Evolutionary conservation across 441 rosid genomes (phyloP).

Genomic region (Croton laevigatus): DNA sequence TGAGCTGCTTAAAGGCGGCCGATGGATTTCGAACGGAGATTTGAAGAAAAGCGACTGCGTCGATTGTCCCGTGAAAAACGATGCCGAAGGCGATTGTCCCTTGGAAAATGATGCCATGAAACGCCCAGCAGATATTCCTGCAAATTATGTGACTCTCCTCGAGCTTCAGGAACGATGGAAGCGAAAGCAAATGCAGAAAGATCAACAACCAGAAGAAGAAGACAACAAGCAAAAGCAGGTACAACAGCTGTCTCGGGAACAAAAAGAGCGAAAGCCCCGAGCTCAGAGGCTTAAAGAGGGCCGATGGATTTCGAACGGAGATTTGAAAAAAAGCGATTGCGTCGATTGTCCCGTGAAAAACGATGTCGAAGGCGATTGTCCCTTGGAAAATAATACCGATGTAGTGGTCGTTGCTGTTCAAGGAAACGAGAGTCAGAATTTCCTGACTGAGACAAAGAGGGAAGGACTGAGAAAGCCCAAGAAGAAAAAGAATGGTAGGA

Average conservation of each 20-base stretch:
- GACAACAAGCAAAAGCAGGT: not conserved
- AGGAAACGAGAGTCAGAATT: slow-evolving; percentile 10
- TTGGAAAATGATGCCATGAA: slow-evolving; percentile 31
- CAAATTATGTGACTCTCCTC: slow-evolving; percentile 39
- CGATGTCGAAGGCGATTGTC: not conserved
- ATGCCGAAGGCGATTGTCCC: too few relatives aligned
- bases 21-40: not conserved
- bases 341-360: not conserved
- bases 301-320: not conserved
- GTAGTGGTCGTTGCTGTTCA: not conserved
- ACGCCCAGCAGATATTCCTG: slow-evolving; percentile 24
- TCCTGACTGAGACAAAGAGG: not conserved
- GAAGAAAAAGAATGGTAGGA: not conserved
- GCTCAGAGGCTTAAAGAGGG: not conserved
- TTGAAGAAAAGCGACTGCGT: not conserved
- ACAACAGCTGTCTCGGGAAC: too few relatives aligned
- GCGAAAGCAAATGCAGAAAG: slow-evolving; percentile 24
- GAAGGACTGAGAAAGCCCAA: not conserved
- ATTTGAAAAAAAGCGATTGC: not conserved
- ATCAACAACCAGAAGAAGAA: slow-evolving; percentile 2
- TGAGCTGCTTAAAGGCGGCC: not conserved
- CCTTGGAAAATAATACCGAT: not conserved
- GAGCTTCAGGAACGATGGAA: slow-evolving; percentile 42
- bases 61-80: not conserved
- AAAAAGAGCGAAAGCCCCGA: not conserved